Evolutionary conservation across 2,329 filamentous ascomycete genomes (phyloP).

Genomic region (Aspergillus sp.): DNA sequence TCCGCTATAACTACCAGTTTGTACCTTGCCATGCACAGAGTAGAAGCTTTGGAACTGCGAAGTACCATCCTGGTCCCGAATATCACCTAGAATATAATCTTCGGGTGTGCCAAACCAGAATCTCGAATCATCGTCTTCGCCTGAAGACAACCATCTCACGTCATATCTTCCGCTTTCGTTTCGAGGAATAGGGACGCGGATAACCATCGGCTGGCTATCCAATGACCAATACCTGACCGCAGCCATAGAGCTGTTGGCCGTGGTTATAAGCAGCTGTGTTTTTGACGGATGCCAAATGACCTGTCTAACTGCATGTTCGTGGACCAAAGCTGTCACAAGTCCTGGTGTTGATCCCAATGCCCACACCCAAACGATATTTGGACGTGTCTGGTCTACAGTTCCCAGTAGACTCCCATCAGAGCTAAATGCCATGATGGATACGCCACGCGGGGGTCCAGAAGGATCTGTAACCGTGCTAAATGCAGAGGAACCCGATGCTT

Average conservation of each 20-base stretch:
- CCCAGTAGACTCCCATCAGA: constrained; percentile 31
- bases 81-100: constrained; percentile 28
- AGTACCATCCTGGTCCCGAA: constrained; percentile 16
- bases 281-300: constrained; percentile 35
- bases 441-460: constrained; percentile 26
- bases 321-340: constrained; percentile 34
- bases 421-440: constrained; percentile 38
- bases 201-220: constrained; percentile 22
- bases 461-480: constrained; percentile 26
- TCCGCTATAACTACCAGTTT: constrained; percentile 11
- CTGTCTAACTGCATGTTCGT: constrained; percentile 38
- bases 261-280: constrained; percentile 34
- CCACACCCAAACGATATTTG: constrained; percentile 45
- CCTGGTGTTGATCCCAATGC: constrained; percentile 23
- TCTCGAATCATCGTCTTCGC: constrained; percentile 13
- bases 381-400: constrained; percentile 34
- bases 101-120: constrained; percentile 34
- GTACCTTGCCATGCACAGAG: constrained; percentile 19
- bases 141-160: constrained; percentile 24
- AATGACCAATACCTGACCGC: constrained; percentile 31
- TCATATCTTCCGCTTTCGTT: constrained; percentile 33
- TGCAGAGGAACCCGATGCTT: constrained; percentile 34
- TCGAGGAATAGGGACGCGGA: constrained; percentile 24
- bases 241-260: constrained; percentile 27
- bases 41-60: constrained; percentile 24